A percentile compares a stretch with the other conserved stretches of the same genome.
phyloP scores from a whole-genome alignment of 2,329 filamentous ascomycete species.

The Clathrospora elynae region DNA sequence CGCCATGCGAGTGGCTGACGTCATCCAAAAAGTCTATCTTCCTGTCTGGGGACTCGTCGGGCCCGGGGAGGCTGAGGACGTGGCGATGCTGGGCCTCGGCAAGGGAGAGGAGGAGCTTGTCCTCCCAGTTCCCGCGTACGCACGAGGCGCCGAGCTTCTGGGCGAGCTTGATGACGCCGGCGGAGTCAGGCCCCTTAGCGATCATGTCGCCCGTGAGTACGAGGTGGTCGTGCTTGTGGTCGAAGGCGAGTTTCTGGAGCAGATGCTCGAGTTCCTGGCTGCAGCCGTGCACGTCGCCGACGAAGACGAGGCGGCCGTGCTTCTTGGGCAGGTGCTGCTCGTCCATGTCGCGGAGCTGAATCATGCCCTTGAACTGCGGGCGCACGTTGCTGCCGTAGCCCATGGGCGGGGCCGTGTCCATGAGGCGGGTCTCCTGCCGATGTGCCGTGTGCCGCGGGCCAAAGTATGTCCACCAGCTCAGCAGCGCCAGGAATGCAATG shows the following conservation, averaged over 20 bases:
- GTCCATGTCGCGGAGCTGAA: constrained; percentile 58
- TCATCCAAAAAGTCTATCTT: constrained; percentile 40
- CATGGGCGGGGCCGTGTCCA: constrained; percentile 36
- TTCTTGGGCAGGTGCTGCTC: constrained; percentile 52
- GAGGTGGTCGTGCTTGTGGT: constrained; percentile 58
- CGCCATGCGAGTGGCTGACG: constrained; percentile 39
- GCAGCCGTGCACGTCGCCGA: constrained; percentile 95
- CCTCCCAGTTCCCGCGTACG: constrained; percentile 93
- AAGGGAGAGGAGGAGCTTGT: constrained; percentile 74
- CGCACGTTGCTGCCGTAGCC: constrained; percentile 55
- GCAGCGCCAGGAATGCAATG: constrained; percentile 36
- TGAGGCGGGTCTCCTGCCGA: constrained; percentile 41
- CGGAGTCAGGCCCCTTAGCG: constrained; percentile 80
- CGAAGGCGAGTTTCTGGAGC: constrained; percentile 69
- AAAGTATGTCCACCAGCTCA: constrained; percentile 47
- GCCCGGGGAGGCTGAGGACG: constrained; percentile 25
- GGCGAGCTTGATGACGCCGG: constrained; percentile 75
- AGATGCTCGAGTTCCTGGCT: constrained; percentile 64
- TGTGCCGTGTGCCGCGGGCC: constrained; percentile 46
- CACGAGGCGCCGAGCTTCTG: constrained; percentile 75
- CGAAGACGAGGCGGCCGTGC: constrained; percentile 70
- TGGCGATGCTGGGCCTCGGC: constrained; percentile 45
- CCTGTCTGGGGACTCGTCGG: constrained; percentile 40
- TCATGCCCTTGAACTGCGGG: constrained; percentile 56
- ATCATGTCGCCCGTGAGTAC: constrained; percentile 56